Percentiles rank a stretch among this genome's conserved stretches.
phyloP scores from a whole-genome alignment of 495 filamentous ascomycete genomes.

The Aspergillus affinis region DNA sequence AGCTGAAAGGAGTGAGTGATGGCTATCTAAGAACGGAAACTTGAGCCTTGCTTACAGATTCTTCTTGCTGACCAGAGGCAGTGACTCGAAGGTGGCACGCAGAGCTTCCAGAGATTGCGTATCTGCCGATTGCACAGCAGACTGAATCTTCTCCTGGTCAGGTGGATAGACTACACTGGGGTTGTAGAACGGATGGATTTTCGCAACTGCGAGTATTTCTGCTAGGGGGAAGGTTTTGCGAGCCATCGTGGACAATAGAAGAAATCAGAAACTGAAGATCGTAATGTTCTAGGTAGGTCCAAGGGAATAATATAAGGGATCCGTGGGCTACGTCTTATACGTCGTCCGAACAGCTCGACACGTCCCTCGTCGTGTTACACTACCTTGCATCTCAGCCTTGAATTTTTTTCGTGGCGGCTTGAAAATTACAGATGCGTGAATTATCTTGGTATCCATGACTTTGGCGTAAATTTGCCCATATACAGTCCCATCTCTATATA shows the following conservation, averaged over 20 bases:
- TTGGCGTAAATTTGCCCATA: no score
- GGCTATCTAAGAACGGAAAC: neutral
- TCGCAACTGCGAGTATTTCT: constrained; percentile 29
- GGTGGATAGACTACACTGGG: constrained; percentile 17
- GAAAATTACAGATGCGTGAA: no score
- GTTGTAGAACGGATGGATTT: constrained; percentile 33
- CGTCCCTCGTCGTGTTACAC: no score
- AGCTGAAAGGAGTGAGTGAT: constrained; percentile 20
- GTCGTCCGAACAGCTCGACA: no score
- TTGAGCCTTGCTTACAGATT: neutral
- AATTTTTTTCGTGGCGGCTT: no score
- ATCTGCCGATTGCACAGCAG: neutral
- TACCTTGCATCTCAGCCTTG: no score
- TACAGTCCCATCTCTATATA: no score
- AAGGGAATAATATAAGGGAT: no score
- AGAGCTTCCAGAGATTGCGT: neutral
- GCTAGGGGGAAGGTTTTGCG: constrained; percentile 1
- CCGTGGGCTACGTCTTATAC: no score
- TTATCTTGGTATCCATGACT: no score
- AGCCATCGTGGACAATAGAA: constrained; percentile 1
- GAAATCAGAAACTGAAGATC: neutral
- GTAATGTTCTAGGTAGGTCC: neutral
- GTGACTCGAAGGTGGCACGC: neutral
- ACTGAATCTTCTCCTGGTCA: constrained; percentile 3
- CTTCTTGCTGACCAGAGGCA: constrained; percentile 3